A percentile compares a stretch with the other conserved stretches of the same genome.
These are phyloP conservation scores for Hymenoscyphus salicellus DNA, from an alignment of 2,329 filamentous ascomycete genomes.

Conservation along the genomic window DNA sequence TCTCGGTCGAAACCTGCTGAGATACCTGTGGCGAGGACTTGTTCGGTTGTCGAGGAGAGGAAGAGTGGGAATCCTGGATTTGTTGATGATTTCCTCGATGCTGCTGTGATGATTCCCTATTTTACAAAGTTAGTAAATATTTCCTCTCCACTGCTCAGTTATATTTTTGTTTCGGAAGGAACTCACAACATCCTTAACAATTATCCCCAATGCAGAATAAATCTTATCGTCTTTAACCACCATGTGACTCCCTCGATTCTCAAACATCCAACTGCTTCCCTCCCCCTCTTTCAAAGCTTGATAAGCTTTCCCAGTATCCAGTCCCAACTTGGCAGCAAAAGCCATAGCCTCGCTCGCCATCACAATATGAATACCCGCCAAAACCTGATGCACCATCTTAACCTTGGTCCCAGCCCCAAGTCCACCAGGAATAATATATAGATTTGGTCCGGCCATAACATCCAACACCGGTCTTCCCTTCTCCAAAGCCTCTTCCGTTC, in stretches of 20 bases:
- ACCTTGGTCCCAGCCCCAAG: slow-evolving; percentile 59
- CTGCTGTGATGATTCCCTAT: slow-evolving; percentile 13
- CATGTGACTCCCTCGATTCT: slow-evolving; percentile 53
- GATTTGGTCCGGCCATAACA: slow-evolving; percentile 57
- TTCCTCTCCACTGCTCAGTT: too few relatives aligned
- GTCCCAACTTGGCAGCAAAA: slow-evolving; percentile 53
- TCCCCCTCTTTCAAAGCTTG: slow-evolving; percentile 36
- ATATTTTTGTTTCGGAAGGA: not conserved
- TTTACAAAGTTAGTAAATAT: not conserved
- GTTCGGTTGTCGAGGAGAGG: slow-evolving; percentile 38
- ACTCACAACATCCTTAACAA: slow-evolving; percentile 39
- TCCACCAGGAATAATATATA: slow-evolving; percentile 60
- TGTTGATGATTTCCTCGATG: not conserved
- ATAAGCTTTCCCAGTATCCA: slow-evolving; percentile 44
- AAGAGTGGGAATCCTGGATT: slow-evolving; percentile 38
- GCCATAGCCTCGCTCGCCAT: slow-evolving; percentile 59
- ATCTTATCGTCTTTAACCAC: slow-evolving; percentile 48
- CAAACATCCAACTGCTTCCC: slow-evolving; percentile 51
- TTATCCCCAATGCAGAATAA: slow-evolving; percentile 38
- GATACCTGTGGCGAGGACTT: slow-evolving; percentile 28
- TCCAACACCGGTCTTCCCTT: slow-evolving; percentile 58
- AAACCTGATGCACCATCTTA: slow-evolving; percentile 63
- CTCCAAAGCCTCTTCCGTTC: slow-evolving; percentile 52
- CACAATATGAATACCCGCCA: slow-evolving; percentile 62
- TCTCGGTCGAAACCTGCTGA: slow-evolving; percentile 22